phyloP scores from a whole-genome alignment of 768 basidiomycete genomes.

The Boletellus ananiceps region DNA sequence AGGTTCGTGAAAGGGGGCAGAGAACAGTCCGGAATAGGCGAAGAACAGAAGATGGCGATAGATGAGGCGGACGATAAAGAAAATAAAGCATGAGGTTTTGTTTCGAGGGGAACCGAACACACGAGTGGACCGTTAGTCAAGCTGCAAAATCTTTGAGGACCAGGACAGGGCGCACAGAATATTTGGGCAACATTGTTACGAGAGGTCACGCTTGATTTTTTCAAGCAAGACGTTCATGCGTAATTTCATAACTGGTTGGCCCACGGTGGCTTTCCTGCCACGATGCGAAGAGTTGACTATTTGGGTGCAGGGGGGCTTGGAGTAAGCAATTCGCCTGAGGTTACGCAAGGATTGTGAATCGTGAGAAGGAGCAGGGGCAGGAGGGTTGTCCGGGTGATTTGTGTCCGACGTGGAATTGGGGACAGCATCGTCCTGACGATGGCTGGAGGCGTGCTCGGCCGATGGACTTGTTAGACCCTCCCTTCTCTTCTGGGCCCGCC shows the following conservation, averaged over 20 bases:
- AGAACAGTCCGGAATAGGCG: conserved; percentile 23
- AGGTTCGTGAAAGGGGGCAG: conserved; percentile 56
- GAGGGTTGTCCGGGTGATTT: not conserved
- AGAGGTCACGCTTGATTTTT: conserved; percentile 66
- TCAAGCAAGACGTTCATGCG: conserved; percentile 86
- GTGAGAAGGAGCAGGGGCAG: conserved; percentile 4
- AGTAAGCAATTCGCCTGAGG: conserved; percentile 58
- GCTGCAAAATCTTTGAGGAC: not conserved
- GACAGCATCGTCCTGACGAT: not conserved
- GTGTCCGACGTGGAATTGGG: not conserved
- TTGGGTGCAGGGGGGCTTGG: conserved; percentile 51
- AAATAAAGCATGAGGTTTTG: conserved; percentile 43
- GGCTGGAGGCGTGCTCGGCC: not conserved
- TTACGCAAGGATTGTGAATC: conserved; percentile 46
- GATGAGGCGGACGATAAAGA: conserved; percentile 47
- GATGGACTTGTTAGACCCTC: conserved; percentile 31
- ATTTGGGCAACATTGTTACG: conserved; percentile 23
- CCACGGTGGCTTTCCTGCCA: conserved; percentile 31
- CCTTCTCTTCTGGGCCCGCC: conserved; percentile 66
- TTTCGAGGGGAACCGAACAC: not conserved
- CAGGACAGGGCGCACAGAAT: conserved; percentile 2
- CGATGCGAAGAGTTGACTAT: conserved; percentile 41
- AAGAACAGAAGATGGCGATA: conserved; percentile 36
- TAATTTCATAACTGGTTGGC: conserved; percentile 76
- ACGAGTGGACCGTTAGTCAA: conserved; percentile 2